These are phyloP conservation scores for Osmanthus fragrans DNA, from an alignment of 257 asterid genomes.

Conservation along the genomic window DNA sequence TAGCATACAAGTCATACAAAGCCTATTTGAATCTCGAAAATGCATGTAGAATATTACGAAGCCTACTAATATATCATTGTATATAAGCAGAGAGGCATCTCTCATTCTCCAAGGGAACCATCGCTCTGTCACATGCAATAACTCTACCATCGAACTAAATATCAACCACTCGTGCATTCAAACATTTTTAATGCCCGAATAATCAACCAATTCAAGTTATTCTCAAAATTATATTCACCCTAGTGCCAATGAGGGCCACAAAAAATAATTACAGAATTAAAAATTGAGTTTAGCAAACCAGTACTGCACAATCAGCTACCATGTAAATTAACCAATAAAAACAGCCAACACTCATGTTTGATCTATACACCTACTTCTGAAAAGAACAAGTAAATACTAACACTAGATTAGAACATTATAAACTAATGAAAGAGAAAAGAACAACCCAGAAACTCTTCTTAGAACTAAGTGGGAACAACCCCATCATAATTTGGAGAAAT, in stretches of 20 bases:
- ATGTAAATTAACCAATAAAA: conserved; percentile 29
- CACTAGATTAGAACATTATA: conserved; percentile 18
- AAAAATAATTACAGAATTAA: background rate
- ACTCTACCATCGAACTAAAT: no score
- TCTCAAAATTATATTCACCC: background rate
- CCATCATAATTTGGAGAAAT: conserved; percentile 36
- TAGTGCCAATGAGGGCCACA: background rate
- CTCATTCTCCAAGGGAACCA: no score
- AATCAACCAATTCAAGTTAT: background rate
- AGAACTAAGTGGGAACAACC: conserved; percentile 71
- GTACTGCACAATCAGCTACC: conserved; percentile 24
- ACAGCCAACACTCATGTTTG: conserved; percentile 23
- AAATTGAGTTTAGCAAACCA: conserved; percentile 4
- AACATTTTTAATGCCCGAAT: no score
- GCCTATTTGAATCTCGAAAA: no score
- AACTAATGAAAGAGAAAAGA: conserved; percentile 5
- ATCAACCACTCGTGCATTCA: no score
- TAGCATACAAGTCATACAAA: no score
- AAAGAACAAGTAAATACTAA: conserved; percentile 17
- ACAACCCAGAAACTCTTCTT: conserved; percentile 5
- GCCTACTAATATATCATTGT: no score
- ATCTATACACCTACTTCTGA: conserved; percentile 37
- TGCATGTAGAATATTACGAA: no score
- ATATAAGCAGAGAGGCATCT: no score
- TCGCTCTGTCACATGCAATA: no score